A percentile compares a stretch with the other conserved stretches of the same genome.
These are phyloP conservation scores for Clarireedia hainanense DNA, from an alignment of 2,329 filamentous ascomycete species.

Conservation along the genomic window DNA sequence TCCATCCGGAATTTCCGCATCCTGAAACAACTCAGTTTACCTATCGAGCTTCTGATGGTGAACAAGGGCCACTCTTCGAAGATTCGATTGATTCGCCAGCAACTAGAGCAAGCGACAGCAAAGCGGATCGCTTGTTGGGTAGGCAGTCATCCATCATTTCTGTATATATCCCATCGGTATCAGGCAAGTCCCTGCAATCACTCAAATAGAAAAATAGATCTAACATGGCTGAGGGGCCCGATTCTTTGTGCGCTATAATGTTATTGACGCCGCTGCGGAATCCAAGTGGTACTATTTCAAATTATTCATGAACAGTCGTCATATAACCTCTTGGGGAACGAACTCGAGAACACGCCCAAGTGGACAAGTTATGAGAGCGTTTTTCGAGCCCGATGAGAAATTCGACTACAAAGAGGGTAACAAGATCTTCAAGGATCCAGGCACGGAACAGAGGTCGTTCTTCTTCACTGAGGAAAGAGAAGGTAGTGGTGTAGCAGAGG, in stretches of 20 bases:
- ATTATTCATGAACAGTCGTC: constrained; percentile 45
- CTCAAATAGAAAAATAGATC: neutral
- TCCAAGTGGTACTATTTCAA: constrained; percentile 44
- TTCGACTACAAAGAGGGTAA: constrained; percentile 36
- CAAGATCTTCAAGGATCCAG: constrained; percentile 30
- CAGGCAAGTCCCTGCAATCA: constrained; percentile 33
- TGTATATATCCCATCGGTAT: constrained; percentile 48
- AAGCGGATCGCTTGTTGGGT: constrained; percentile 27
- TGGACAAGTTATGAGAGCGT: constrained; percentile 37
- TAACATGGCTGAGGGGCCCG: constrained; percentile 35
- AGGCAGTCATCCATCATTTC: constrained; percentile 35
- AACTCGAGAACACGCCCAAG: constrained; percentile 30
- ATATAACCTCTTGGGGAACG: constrained; percentile 45
- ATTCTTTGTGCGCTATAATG: constrained; percentile 45
- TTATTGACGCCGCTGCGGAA: constrained; percentile 29
- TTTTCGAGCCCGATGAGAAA: constrained; percentile 40
- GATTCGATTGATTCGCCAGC: constrained; percentile 4
- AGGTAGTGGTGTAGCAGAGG: constrained; percentile 35
- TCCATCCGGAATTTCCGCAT: constrained; percentile 47
- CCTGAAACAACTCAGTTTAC: constrained; percentile 41
- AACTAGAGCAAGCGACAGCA: constrained; percentile 17
- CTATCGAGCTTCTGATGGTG: constrained; percentile 20
- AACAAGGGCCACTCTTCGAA: neutral
- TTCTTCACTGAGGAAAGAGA: constrained; percentile 34
- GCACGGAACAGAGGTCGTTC: constrained; percentile 43